Base-by-base conservation (phyloP, 2,329 filamentous ascomycete genomes). In the Diaporthe australafricana region DNA sequence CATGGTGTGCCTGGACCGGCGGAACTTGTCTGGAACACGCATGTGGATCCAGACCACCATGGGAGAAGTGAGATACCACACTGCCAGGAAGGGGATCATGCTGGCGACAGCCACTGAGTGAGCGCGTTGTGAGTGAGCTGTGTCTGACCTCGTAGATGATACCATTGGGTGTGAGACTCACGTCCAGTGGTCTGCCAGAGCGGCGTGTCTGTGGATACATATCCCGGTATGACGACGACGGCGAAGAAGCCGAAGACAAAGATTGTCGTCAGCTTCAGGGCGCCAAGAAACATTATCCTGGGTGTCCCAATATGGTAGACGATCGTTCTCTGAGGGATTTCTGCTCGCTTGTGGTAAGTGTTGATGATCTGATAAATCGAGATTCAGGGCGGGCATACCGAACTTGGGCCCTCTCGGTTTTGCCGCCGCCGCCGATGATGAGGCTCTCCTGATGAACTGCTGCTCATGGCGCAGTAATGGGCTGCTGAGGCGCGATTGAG, bases 231-330 rank as follows among this genome's bases (percentile, higher is more conserved):
- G 63, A 91, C 86, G 32, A 94, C 82, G 66, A 92, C 81, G 75
- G 86, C 87, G 77, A 93, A 93, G 75, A 92, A 89, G 27, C 86
- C 87, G 70, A 92, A 92, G 48, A 93, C 81, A 73, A 94, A 89
- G 50, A 96, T 86, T 3, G 92, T 91, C 1, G 90, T 90, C 70
- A 96, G 83, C 77, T 94, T 94, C 74, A 93, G 80, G 78, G 90
- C 88, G 62, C 92, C 93, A 56, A 96, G 82, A 75, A 93, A 91
- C 8, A 90, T 89, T 38, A 89, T 92, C 71, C 89, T 87, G 11
- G 87, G 87, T 0, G 89, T 92, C 67, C 94, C 93, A 68, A 91
- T 91, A 82, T 95, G 92, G 81, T 94, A 97, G 74, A 97, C 88
- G 75, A 94, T 86, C 35, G 95, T 78, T 8, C 70, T 66, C 14